A percentile compares a stretch with the other conserved stretches of the same genome.
These are phyloP conservation scores for Collybiopsis luxurians DNA, from an alignment of 768 basidiomycete species.

Conservation along the genomic window DNA sequence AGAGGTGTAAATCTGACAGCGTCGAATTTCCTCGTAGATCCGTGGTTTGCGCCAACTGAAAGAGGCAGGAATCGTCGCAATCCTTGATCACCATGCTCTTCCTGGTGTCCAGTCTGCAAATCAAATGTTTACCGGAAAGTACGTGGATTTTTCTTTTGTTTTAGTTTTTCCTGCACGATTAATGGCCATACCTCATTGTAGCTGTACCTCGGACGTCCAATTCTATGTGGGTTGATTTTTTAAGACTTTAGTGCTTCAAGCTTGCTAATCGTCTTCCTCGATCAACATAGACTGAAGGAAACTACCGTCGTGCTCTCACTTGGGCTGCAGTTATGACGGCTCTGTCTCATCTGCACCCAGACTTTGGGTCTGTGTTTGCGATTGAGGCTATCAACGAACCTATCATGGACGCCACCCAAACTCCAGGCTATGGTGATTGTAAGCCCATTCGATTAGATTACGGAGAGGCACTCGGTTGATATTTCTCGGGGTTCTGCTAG, in stretches of 20 bases:
- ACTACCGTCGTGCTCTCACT: constrained; percentile 75
- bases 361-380: constrained; percentile 61
- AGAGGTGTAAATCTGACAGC: no score
- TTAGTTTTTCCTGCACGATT: not conserved
- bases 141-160: constrained; percentile 14
- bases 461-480: no score
- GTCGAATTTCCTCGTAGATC: constrained; percentile 52
- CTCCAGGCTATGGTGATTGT: constrained; percentile 74
- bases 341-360: constrained; percentile 65
- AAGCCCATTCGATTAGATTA: constrained; percentile 19
- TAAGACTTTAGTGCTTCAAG: constrained; percentile 4
- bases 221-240: constrained; percentile 59
- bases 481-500: no score
- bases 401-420: constrained; percentile 64
- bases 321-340: constrained; percentile 82
- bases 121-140: constrained; percentile 73
- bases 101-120: constrained; percentile 63
- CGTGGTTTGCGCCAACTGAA: constrained; percentile 60
- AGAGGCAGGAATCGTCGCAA: constrained; percentile 60
- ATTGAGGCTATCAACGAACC: constrained; percentile 81
- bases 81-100: constrained; percentile 62
- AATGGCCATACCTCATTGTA: constrained; percentile 20
- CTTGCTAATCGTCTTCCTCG: not conserved
- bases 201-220: constrained; percentile 65
- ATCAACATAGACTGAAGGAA: constrained; percentile 54